Evolutionary conservation across 164 flowering plant genomes (phyloP).

Genomic region (Santalum album): DNA sequence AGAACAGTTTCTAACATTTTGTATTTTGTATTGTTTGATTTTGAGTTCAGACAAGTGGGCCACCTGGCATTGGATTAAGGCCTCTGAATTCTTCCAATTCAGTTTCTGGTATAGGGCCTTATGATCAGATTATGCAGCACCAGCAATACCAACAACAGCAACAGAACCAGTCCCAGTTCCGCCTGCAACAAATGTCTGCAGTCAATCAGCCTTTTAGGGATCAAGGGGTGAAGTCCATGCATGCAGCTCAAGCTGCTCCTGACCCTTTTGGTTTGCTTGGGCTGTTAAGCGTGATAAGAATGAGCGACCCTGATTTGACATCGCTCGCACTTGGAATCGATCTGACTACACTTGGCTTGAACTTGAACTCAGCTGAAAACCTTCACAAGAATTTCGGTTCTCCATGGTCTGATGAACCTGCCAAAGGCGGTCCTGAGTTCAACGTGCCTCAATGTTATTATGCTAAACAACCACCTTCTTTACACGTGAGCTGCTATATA

Average conservation of each 20-base stretch:
- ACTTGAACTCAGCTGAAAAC: slow-evolving; percentile 77
- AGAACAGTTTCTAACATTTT: background rate
- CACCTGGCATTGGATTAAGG: slow-evolving; percentile 75
- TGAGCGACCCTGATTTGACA: slow-evolving; percentile 79
- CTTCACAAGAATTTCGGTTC: slow-evolving; percentile 89
- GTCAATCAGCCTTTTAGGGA: slow-evolving; percentile 68
- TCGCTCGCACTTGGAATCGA: slow-evolving; percentile 94
- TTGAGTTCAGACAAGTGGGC: slow-evolving; percentile 55
- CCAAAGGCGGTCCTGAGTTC: slow-evolving; percentile 87
- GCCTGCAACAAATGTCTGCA: slow-evolving; percentile 70
- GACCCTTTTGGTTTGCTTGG: slow-evolving; percentile 89
- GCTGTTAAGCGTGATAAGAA: slow-evolving; percentile 68
- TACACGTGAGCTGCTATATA: slow-evolving; percentile 50
- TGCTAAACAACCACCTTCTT: slow-evolving; percentile 60
- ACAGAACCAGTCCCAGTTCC: slow-evolving; percentile 72
- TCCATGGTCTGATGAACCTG: slow-evolving; percentile 94
- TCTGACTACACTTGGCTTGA: slow-evolving; percentile 83
- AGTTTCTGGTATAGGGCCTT: slow-evolving; percentile 57
- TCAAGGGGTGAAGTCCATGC: slow-evolving; percentile 60
- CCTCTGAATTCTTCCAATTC: slow-evolving; percentile 57
- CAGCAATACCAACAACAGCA: slow-evolving; percentile 63
- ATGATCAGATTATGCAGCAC: slow-evolving; percentile 81
- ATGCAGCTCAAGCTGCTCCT: slow-evolving; percentile 51
- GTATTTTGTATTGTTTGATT: background rate
- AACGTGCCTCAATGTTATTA: slow-evolving; percentile 79